phyloP scores from a whole-genome alignment of 202 grass and related monocot species.

The Dendrocalamus latiflorus region DNA sequence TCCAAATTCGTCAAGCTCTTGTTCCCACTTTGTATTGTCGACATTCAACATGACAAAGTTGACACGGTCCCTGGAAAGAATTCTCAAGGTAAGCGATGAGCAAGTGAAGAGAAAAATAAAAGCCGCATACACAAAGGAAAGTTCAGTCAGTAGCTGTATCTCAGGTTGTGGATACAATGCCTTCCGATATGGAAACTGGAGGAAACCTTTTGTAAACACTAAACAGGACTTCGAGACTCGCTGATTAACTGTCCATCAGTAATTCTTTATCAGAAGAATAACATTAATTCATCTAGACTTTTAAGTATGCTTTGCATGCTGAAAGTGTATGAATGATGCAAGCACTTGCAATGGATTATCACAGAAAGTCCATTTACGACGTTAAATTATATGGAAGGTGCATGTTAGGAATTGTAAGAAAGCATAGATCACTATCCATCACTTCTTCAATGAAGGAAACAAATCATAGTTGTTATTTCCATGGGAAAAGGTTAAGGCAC shows the following conservation, averaged over 20 bases:
- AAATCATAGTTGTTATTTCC: neutral
- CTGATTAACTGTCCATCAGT: neutral
- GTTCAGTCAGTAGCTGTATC: neutral
- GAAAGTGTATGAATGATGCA: neutral
- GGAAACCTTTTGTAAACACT: too few relatives aligned
- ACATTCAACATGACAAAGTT: conserved; percentile 99
- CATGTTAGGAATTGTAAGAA: neutral
- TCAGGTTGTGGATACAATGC: neutral
- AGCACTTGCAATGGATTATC: neutral
- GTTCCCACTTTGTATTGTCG: too few relatives aligned
- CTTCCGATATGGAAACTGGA: neutral
- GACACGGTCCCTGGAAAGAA: conserved; percentile 54
- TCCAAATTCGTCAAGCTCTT: conserved; percentile 96
- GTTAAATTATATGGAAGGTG: neutral
- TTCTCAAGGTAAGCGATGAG: neutral
- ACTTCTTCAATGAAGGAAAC: neutral
- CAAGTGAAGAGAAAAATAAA: neutral
- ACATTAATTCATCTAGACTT: neutral
- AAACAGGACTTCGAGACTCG: too few relatives aligned
- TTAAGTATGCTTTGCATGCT: neutral
- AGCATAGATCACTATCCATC: neutral
- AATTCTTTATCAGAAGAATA: neutral
- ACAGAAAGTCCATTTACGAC: neutral
- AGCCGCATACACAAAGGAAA: neutral
- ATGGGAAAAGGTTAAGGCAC: neutral